Evolutionary conservation across 2,329 filamentous ascomycete species (phyloP), one percentile per base, ranked within the genome.

Genomic region (Aspergillus tanneri): DNA sequence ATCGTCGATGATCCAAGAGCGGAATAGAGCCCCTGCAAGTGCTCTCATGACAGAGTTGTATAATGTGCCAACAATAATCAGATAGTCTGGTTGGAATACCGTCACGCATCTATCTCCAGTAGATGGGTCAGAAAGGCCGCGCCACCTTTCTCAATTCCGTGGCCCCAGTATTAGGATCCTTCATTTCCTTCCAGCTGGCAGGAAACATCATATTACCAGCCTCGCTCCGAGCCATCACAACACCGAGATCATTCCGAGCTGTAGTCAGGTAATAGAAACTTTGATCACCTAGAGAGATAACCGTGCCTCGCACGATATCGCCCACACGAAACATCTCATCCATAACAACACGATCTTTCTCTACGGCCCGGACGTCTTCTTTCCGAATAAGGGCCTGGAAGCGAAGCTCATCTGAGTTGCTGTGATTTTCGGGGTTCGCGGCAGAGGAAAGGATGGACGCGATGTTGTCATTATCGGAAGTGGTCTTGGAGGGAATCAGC

Each of bases 261-360:
- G 93, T 99, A 21, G 86, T 88, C n/a, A 95, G 79, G 69, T 96
- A 99, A 69, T 97, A 99, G 62, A 89, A 95, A 42, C 87, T 84
- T 73, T 97, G 91, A 66, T 99, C 93, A 28, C 93, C 93, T 11
- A 97, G 73, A 6, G 88, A 93, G 49, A 95, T 93, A 63, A 99
- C 90, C 47, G 86, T 81, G 4, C 90, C 93, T 42, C 89, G 77
- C 43, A 99, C 88, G 56, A 97, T 84, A 74, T 99, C 93, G 0
- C 93, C 93, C 0, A 95, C 91, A 56, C 90, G 81, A 66, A 97
- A 97, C 62, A 86, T 88, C 68, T 96, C 90, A 57, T 89, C 86
- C 54, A 97, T 88, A 67, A 87, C 89, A 35, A 96, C 89, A 59
- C 89, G 88, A 67, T 97, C 93, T 73, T 96, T 96, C 74, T 99